phyloP scores from a whole-genome alignment of 768 basidiomycete genomes.

The Panellus pusillus region DNA sequence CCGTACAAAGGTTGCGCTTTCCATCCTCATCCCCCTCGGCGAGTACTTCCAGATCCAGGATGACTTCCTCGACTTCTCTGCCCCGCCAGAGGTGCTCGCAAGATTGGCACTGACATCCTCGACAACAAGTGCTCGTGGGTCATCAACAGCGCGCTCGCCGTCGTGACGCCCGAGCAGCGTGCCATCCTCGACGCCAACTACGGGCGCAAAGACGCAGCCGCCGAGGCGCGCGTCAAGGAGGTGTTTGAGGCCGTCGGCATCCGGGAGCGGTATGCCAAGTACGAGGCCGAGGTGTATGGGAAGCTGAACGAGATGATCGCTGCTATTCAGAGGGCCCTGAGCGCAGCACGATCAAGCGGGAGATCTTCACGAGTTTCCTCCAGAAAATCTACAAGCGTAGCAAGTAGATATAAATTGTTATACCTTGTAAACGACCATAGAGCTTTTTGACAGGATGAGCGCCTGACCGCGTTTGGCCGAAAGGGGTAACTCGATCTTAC shows the following conservation, averaged over 20 bases:
- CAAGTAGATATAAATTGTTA: constrained; percentile 38
- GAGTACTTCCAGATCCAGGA: constrained; percentile 99
- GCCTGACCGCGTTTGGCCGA: no score
- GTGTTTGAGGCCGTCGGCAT: constrained; percentile 75
- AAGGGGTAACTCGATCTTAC: no score
- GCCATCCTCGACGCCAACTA: constrained; percentile 55
- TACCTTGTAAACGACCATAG: no score
- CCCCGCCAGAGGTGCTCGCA: constrained; percentile 87
- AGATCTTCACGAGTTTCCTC: constrained; percentile 84
- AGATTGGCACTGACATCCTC: constrained; percentile 96
- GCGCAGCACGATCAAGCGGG: constrained; percentile 49
- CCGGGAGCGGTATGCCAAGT: constrained; percentile 64
- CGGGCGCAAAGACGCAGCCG: constrained; percentile 49
- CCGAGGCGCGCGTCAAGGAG: constrained; percentile 54
- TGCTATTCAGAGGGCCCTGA: constrained; percentile 61
- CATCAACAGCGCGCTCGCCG: constrained; percentile 79
- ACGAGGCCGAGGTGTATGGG: constrained; percentile 75
- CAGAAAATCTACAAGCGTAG: constrained; percentile 78
- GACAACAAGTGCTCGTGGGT: constrained; percentile 99
- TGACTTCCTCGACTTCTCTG: constrained; percentile 93
- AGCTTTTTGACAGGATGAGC: no score
- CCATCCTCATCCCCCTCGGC: constrained; percentile 88
- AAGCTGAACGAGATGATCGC: constrained; percentile 70
- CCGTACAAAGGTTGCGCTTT: constrained; percentile 73
- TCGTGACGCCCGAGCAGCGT: constrained; percentile 56